Evolutionary conservation across 129 eudicot genomes (phyloP), one percentile per base, ranked within the genome.

Genomic region (Pseudognaphalium luteoalbum): DNA sequence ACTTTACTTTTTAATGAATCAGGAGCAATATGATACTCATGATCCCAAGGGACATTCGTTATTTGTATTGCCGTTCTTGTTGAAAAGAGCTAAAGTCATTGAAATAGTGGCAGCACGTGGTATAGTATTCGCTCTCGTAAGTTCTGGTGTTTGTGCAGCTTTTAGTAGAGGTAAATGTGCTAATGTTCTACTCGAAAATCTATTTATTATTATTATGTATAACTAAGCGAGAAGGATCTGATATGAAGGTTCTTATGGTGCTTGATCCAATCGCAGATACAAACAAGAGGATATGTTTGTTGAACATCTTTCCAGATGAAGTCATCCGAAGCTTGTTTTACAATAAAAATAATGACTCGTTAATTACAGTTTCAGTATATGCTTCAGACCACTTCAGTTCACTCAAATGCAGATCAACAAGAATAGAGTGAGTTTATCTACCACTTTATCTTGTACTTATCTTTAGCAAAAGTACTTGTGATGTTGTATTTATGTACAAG

Each of bases 251-350:
- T 39, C 59, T 57, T 70, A 66, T 33, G 29, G 52, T 33, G 60
- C 59, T 1, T 25, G 21, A 21, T 50, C 15, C 75, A 32, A 67
- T 68, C 81, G 91, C 97, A 91, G 97, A 91, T 84, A 81, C 87
- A 54, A 91, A 91, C 72, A 70, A 84, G 84, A 84, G 89, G 82
- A 88, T 91, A 84, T 91, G 97, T 83, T 88, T 88, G 37, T 42
- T 91, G 77, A 91, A 91, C 76, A 84, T 86, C 72, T 80, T 89
- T 76, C 89, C 88, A 29, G 97, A 91, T 71, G 97, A 91, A 88
- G 97, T 91, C 12, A 86, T 91, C 65, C 82, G 97, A 57, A 91
- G 93, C 87, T 86, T 91, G 83, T 91, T 91, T 82, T 91, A 91
- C 79, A 91, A 91, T 74, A 90, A 90, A 81, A 90, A 88, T 60